A percentile compares a stretch with the other conserved stretches of the same genome.
Conservation (phyloP, 192 early-diverging fungal species). For the Cladochytrium replicatum region DNA sequence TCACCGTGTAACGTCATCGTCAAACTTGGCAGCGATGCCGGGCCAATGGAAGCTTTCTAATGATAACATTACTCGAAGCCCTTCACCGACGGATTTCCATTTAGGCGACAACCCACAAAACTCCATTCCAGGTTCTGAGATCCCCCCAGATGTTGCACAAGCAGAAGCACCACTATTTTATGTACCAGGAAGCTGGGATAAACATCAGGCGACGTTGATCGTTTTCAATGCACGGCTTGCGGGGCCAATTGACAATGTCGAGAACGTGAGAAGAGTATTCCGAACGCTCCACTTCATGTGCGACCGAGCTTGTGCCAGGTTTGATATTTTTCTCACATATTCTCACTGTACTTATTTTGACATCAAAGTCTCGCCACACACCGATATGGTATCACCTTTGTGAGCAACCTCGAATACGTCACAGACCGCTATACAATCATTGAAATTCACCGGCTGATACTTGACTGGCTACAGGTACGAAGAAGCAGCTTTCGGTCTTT, state of each 20-base stretch:
- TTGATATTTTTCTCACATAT: neutral
- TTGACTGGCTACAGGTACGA: slow-evolving; percentile 15
- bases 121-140: too few relatives aligned
- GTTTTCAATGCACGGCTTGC: slow-evolving; percentile 19
- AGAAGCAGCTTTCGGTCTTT: neutral
- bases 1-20: too few relatives aligned
- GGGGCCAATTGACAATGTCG: neutral
- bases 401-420: slow-evolving; percentile 12
- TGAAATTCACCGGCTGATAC: slow-evolving; percentile 12
- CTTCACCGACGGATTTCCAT: too few relatives aligned
- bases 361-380: slow-evolving; percentile 4
- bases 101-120: too few relatives aligned
- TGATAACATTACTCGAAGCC: too few relatives aligned
- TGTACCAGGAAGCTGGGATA: slow-evolving; percentile 7
- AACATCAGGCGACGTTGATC: slow-evolving; percentile 6
- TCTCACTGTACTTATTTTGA: neutral
- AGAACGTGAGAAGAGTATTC: slow-evolving; percentile 3
- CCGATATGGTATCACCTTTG: slow-evolving; percentile 10
- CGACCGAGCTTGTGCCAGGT: slow-evolving; percentile 11
- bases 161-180: slow-evolving; percentile 23
- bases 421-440: slow-evolving; percentile 1
- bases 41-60: too few relatives aligned
- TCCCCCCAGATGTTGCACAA: too few relatives aligned
- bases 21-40: too few relatives aligned
- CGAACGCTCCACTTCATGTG: slow-evolving; percentile 13